Base-by-base conservation (phyloP, 306 rosid genomes). In the Trifolium fragiferum region DNA sequence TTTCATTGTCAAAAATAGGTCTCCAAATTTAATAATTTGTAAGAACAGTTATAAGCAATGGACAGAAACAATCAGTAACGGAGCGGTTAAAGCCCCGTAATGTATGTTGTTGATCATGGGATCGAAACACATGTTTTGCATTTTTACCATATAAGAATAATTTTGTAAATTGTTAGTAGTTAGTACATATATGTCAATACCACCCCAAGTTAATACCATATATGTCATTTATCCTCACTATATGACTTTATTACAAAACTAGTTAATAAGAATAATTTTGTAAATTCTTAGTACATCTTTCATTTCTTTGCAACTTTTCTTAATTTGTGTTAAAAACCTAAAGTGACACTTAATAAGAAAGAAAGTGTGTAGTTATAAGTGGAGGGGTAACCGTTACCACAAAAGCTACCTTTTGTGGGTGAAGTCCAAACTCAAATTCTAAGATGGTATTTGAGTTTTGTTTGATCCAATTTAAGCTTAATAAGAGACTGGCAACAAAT, bases 391-490 rank as follows among this genome's bases (percentile, higher is more conserved):
- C 15, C 14, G 30, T 54, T 25, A 54, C 15, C 60, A 30, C 7
- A 54, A 18, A 53, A 19, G 40, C 38, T 59, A 59, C 19, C 37
- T 58, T 23, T 58, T 25, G 64, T 10, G 43, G 20, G 66, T 30
- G 7, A 60, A 27, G 41, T n/a, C 18, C 41, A 60, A 30, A 30
- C 20, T 30, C 20, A 58, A 58, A 27, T 60, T 60, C 41, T 60
- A 32, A 30, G 41, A 30, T 15, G 41, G 41, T 32, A 4, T 30
- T 2, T 15, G 66, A 30, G 20, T 4, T 40, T 60, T 3, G 5
- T 30, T 60, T 60, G 20, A 4, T 60, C 14, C 66, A 60, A 60
- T 30, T 58, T 25, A 58, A 58, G 40, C 66, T 60, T 14, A 60
- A 60, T 8, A 60, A n/a, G 19, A 15, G 41, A 15, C 30, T 60